Evolutionary conservation across 2,329 filamentous ascomycete species (phyloP).

Genomic region (Arachnomyces sp.): DNA sequence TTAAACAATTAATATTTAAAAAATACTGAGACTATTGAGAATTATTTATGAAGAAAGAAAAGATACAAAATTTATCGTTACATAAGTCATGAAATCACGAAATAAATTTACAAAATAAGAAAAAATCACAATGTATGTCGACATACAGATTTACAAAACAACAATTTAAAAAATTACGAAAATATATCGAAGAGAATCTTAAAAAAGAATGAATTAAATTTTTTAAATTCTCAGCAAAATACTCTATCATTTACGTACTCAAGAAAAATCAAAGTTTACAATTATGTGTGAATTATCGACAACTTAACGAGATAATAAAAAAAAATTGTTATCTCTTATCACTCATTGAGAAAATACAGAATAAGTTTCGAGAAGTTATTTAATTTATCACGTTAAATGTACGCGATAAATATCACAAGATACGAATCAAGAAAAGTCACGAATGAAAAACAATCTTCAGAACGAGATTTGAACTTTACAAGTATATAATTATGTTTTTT

Average conservation of each 20-base stretch:
- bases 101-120: too few relatives aligned
- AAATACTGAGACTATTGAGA: too few relatives aligned
- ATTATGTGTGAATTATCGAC: conserved; percentile 17
- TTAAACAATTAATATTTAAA: too few relatives aligned
- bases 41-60: too few relatives aligned
- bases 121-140: too few relatives aligned
- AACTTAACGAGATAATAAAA: conserved; percentile 19
- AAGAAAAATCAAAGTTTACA: conserved; percentile 16
- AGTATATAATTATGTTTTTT: conserved; percentile 15
- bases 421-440: conserved; percentile 16
- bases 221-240: conserved; percentile 2
- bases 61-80: too few relatives aligned
- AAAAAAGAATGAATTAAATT: conserved; percentile 3
- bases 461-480: conserved; percentile 9
- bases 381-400: conserved; percentile 19
- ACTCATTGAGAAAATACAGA: conserved; percentile 15
- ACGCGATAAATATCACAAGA: conserved; percentile 16
- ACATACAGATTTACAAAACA: too few relatives aligned
- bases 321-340: conserved; percentile 21
- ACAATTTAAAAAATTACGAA: not conserved
- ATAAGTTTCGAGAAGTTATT: conserved; percentile 11
- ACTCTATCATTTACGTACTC: conserved; percentile 15
- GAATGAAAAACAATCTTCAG: conserved; percentile 19
- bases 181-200: conserved; percentile 4
- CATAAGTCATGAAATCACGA: too few relatives aligned